Base-by-base conservation (phyloP, 805 yeast genomes). In the Myxozyma mucilagina region DNA sequence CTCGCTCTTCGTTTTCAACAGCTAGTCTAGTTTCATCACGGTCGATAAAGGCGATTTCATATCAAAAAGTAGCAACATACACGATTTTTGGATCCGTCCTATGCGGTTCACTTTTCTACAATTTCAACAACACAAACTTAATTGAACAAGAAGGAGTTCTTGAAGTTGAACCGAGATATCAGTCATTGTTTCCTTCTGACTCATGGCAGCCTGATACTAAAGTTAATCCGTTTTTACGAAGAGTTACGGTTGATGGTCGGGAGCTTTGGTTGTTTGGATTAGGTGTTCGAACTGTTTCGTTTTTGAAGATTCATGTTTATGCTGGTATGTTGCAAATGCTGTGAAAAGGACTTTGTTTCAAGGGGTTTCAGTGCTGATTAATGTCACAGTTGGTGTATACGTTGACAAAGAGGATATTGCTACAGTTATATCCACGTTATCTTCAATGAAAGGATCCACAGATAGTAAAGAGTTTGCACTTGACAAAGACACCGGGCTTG, bases 201-300 rank as follows among this genome's bases (percentile, higher is more conserved):
- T 20, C 59, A 9, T 61, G 65, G 65, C 38, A 57, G 42, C 65
- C 65, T 4, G 66, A 59, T 14, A 56, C 63, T n/a, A 51, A 60
- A 18, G 68, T 70, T 6, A 69, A 68, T 18, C 74, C 77, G 2
- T 76, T 76, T 64, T 75, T 76, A 29, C 57, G 59, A 9, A 48
- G 53, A 5, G 48, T 74, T 16, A 39, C 60, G 5, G 56, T 73
- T 13, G 70, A 70, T 53, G 72, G 72, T 32, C 61, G 53, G n/a
- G 66, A 60, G 20, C 88, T 79, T 71, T 76, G 81, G 24, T 73
- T 92, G 36, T 69, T 94, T 2, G 98, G 97, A 0, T 80, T 83
- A 59, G 98, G 99, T 0, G 82, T 85, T 1, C 80, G 98, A 70
- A 77, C 87, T 0, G 97, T 93, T 18, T 89, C 97, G 0, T 89